Base-by-base conservation (phyloP, 306 rosid genomes). In the Acacia confusa region DNA sequence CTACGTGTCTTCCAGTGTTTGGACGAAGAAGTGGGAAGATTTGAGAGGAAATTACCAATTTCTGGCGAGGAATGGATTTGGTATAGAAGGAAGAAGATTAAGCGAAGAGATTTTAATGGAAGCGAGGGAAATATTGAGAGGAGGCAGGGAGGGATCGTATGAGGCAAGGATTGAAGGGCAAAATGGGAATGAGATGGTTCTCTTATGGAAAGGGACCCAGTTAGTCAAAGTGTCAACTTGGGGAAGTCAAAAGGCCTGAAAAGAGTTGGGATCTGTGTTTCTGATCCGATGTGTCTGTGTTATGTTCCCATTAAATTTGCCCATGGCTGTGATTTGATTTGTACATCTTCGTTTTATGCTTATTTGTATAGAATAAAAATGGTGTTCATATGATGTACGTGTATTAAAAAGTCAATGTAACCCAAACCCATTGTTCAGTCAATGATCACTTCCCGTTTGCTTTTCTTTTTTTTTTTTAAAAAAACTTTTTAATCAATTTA, bases 211-310 rank as follows among this genome's bases (percentile, higher is more conserved):
- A 11, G 85, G 86, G 41, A 67, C 30, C 13, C 88, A 88, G 24
- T 48, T 85, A 27, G 85, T 86, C 4, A 89, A 74, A 78, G 76
- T 91, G 48, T 89, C 91, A 60, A 66, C 75, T 24, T 88, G 93
- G 92, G 60, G 47, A 81, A 78, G n/a, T 65, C 82, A 76, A 82
- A 27, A 14, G 66, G 68, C 47, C 73, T 71, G 66, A 48, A 65
- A 65, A 32, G n/a, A 3, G 66, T 1, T 11, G 34, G 12, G 66
- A 60, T 7, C 19, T 61, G 36, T 61, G 19, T 27, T 61, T 27
- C 8, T 14, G 36, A 32, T 32, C 36, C 36, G 7, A 6, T 25
- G 36, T 12, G 28, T 25, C 2, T 60, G 0, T 12, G 11, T 11
- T 3, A 60, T 60, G 28, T 20, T n/a, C 28, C 32, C 13, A 58